phyloP scores from a whole-genome alignment of 805 yeast species.

The Candida coleopterorum region DNA sequence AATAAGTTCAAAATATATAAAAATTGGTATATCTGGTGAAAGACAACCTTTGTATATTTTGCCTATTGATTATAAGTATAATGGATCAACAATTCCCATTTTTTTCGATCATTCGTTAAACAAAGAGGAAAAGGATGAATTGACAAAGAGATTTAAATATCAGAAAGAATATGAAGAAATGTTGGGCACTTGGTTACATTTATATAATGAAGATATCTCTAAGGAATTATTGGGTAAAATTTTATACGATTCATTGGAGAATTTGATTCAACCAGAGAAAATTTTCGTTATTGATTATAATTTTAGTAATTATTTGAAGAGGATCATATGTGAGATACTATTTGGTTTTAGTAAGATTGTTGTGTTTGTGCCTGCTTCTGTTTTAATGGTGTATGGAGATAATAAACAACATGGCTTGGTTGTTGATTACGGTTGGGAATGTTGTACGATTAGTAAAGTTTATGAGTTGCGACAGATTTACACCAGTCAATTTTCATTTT shows the following conservation, averaged over 20 bases:
- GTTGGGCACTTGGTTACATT: slow-evolving; percentile 7
- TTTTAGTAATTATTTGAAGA: slow-evolving; percentile 14
- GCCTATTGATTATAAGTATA: slow-evolving; percentile 1
- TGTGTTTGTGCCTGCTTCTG: slow-evolving; percentile 16
- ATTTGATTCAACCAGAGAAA: slow-evolving; percentile 12
- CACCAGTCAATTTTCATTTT: slow-evolving; percentile 8
- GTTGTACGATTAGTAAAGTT: slow-evolving; percentile 14
- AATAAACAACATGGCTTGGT: slow-evolving; percentile 22
- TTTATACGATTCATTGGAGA: slow-evolving; percentile 13
- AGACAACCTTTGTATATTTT: slow-evolving; percentile 13
- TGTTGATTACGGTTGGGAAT: slow-evolving; percentile 26
- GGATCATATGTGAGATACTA: slow-evolving; percentile 15
- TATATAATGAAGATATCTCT: slow-evolving; percentile 5
- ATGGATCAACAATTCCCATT: slow-evolving; percentile 13
- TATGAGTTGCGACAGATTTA: slow-evolving; percentile 21
- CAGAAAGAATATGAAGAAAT: slow-evolving; percentile 5
- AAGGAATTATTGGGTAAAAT: slow-evolving; percentile 7
- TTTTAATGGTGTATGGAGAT: slow-evolving; percentile 18
- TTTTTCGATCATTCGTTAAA: slow-evolving; percentile 19
- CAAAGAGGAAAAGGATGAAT: slow-evolving; percentile 9
- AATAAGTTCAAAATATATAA: slow-evolving; percentile 13
- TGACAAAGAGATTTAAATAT: slow-evolving; percentile 3
- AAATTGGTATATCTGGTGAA: slow-evolving; percentile 25
- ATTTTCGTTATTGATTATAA: slow-evolving; percentile 16
- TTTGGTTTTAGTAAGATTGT: slow-evolving; percentile 21